Base-by-base conservation (phyloP, 2,329 filamentous ascomycete species). In the Scytalidium sp. region DNA sequence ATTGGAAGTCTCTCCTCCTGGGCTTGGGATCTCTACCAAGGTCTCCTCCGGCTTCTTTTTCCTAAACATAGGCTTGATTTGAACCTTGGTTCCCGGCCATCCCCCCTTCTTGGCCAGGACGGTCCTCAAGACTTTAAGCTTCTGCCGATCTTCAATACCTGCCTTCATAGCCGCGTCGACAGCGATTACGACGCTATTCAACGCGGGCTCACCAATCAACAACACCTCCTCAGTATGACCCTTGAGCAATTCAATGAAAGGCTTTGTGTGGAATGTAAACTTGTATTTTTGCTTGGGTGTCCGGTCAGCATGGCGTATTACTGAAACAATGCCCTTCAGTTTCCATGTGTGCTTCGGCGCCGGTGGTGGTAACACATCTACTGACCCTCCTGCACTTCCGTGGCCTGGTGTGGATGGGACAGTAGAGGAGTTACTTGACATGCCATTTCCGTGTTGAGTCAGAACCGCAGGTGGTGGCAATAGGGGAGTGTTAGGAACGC, bases 251-350 rank as follows among this genome's bases (percentile, higher is more conserved):
- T 96, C 89, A 55, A 99, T 92, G 63, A 99, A 99, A 0, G 94
- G 94, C 55, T 92, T 90, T 0, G 91, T 96, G 64, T 99, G 94
- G 61, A 99, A 97, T 0, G 94, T 99, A 63, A 97, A 99, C 67
- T 99, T 99, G 77, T 97, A 97, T 67, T 99, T 99, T 63, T 99
- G 94, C 71, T 99, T 99, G 2, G 94, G 94, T 1, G 94, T 99
- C 50, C 94, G 87, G 71, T 99, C 94, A 2, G 95, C 95, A 69
- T 99, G 94, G 22, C 94, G 84, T 57, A 99, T 91, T 15, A 99
- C 94, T 2, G 92, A 93, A 1, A 99, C 93, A 71, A 99, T 92
- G 11, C 94, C 94, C 71, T 99, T 99, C 46, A 99, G 75, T 68
- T 96, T 97, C 94, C 94, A 99, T 10, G 94, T 90, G 63, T 96